These are phyloP conservation scores for Immersiporthe knoxdaviesiana DNA, from an alignment of 2,329 filamentous ascomycete genomes.

Conservation along the genomic window DNA sequence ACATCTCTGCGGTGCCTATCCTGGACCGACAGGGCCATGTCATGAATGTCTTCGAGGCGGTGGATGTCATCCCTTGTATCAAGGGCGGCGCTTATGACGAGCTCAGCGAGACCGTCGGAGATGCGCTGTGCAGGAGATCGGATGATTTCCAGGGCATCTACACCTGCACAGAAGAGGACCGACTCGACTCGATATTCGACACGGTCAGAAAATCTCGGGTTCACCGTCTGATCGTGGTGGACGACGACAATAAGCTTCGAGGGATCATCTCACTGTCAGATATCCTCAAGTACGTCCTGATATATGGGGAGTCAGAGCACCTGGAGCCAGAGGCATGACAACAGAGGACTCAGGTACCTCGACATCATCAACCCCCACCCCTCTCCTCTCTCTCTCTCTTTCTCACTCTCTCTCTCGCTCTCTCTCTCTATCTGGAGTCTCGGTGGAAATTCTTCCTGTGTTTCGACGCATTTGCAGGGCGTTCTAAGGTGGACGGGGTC, in stretches of 20 bases:
- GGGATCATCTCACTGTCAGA: constrained; percentile 94
- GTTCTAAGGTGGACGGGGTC: constrained; percentile 22
- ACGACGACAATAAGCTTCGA: constrained; percentile 82
- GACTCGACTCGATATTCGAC: constrained; percentile 93
- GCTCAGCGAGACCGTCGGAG: constrained; percentile 81
- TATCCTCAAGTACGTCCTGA: constrained; percentile 91
- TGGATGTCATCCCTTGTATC: constrained; percentile 95
- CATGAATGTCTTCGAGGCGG: constrained; percentile 95
- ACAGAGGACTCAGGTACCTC: constrained; percentile 17
- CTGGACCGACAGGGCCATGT: constrained; percentile 77
- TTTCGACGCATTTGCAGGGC: constrained; percentile 31
- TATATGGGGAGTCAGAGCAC: constrained; percentile 72
- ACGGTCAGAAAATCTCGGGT: constrained; percentile 94
- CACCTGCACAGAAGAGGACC: constrained; percentile 89
- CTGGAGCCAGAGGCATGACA: constrained; percentile 27
- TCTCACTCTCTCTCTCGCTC: constrained; percentile 3
- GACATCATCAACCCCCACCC: constrained; percentile 10
- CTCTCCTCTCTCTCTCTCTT: constrained; percentile 2
- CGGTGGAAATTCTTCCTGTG: constrained; percentile 17
- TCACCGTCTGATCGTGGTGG: constrained; percentile 89
- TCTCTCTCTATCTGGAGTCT: background rate
- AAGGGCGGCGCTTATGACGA: constrained; percentile 94
- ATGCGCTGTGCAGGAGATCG: constrained; percentile 82
- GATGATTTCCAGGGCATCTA: constrained; percentile 97
- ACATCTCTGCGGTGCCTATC: constrained; percentile 94